Base-by-base conservation (phyloP, 2,329 filamentous ascomycete genomes). In the Calonectria naviculata region DNA sequence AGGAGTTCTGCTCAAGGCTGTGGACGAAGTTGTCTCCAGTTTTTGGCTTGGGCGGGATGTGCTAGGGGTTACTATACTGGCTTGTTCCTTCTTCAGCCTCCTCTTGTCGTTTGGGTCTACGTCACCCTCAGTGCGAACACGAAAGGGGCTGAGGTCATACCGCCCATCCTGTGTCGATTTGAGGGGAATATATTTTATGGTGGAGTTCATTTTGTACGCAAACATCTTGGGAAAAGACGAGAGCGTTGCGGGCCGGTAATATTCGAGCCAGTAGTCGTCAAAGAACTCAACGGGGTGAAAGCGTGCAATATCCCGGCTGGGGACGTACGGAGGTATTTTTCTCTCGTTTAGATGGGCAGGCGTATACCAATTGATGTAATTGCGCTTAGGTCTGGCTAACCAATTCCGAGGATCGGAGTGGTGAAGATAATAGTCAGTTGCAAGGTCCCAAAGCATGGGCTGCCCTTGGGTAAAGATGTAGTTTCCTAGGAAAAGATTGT, bases 201-300 rank as follows among this genome's bases (percentile, higher is more conserved):
- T 97, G 0, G 94, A 95, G 79, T 96, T 97, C 89, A 98, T 94
- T 80, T 94, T 95, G 83, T 94, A 98, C 0, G 95, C 91, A 80
- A 98, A 98, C 81, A 98, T 93, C 80, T 98, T 99, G 17, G 92
- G 89, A 75, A 98, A 95, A 0, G 95, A 97, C 0, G 97, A 98
- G 1, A 98, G 85, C 0, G 94, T 94, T 9, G 94, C 89, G 0
- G 97, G 97, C 17, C 95, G 92, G 81, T 99, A 99, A 82, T 98
- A 98, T 81, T 99, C 97, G 9, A 97, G 87, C 97, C 97, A 99
- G 83, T 98, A 99, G 82, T 98, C 95, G 80, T 98, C 96, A 71
- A 94, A 95, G 71, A 89, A 91, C 4, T 87, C 85, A 4, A 93
- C 83, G 8, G 86, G 85, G 72, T 86, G 88, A 31, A 81, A 80